These are phyloP conservation scores for Oleoguttula mirabilis DNA, from an alignment of 495 filamentous ascomycete species.

Conservation along the genomic window DNA sequence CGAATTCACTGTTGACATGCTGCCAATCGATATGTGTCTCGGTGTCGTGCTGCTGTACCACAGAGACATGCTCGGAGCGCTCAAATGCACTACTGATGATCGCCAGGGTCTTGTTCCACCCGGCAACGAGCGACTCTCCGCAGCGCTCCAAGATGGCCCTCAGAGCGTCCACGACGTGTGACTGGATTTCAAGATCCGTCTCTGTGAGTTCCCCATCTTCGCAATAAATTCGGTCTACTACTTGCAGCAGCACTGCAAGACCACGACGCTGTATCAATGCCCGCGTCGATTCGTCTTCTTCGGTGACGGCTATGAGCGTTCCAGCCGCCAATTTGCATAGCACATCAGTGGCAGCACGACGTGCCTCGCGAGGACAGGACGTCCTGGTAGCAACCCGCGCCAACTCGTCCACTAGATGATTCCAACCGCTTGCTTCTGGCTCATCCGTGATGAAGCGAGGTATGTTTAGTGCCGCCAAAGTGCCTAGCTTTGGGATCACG, in stretches of 20 bases:
- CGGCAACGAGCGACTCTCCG: slow-evolving; percentile 66
- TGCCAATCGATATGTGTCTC: slow-evolving; percentile 21
- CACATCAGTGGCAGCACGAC: slow-evolving; percentile 53
- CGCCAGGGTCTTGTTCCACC: slow-evolving; percentile 76
- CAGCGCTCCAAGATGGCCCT: slow-evolving; percentile 76
- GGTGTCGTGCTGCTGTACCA: slow-evolving; percentile 13
- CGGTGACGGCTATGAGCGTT: slow-evolving; percentile 21
- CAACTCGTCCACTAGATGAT: slow-evolving; percentile 54
- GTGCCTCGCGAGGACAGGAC: slow-evolving; percentile 61
- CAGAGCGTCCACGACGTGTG: slow-evolving; percentile 65
- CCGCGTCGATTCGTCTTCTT: slow-evolving; percentile 35
- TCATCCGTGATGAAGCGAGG: slow-evolving; percentile 54
- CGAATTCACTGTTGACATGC: slow-evolving; percentile 18
- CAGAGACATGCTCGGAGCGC: slow-evolving; percentile 1
- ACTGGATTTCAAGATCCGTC: slow-evolving; percentile 70
- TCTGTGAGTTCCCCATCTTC: slow-evolving; percentile 39
- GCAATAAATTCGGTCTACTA: slow-evolving; percentile 40
- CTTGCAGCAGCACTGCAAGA: slow-evolving; percentile 52
- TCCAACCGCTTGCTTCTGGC: slow-evolving; percentile 60
- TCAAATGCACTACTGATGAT: slow-evolving; percentile 77
- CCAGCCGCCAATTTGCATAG: slow-evolving; percentile 34
- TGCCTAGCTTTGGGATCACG: slow-evolving; percentile 68
- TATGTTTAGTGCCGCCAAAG: slow-evolving; percentile 68
- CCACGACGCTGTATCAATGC: slow-evolving; percentile 55
- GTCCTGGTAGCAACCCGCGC: slow-evolving; percentile 53